Evolutionary conservation across 2,329 filamentous ascomycete genomes (phyloP).

Genomic region (Epichloe bromicola): DNA sequence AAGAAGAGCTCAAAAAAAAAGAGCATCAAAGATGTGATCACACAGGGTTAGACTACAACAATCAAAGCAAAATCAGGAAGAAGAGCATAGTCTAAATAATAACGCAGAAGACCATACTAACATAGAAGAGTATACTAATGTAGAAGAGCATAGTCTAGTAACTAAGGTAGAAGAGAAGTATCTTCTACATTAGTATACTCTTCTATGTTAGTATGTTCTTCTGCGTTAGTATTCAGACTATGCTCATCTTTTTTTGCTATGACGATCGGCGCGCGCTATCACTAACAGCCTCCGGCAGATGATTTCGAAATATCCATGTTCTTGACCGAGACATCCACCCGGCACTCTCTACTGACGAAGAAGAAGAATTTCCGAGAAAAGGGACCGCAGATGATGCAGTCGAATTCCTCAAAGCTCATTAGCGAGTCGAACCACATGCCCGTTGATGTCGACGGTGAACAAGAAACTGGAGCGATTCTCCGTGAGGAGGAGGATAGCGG

Average conservation of each 20-base stretch:
- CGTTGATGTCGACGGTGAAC: constrained; percentile 28
- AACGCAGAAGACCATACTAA: no score
- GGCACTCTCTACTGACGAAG: constrained; percentile 77
- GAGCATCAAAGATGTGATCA: constrained; percentile 75
- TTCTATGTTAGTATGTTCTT: no score
- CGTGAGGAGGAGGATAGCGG: constrained; percentile 44
- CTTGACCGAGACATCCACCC: constrained; percentile 70
- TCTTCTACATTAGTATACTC: no score
- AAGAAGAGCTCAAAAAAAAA: constrained; percentile 61
- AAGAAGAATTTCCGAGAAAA: constrained; percentile 63
- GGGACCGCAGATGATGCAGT: constrained; percentile 37
- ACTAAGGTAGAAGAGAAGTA: no score
- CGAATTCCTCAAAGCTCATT: constrained; percentile 51
- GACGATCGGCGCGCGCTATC: not conserved
- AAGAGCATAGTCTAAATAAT: no score
- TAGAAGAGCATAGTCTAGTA: no score
- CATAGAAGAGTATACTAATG: no score
- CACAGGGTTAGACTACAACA: constrained; percentile 44
- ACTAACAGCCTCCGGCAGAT: constrained; percentile 37
- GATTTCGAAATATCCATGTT: constrained; percentile 95
- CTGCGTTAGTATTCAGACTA: no score
- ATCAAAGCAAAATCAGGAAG: not conserved
- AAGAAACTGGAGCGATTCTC: constrained; percentile 13
- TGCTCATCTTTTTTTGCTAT: not conserved
- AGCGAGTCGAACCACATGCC: constrained; percentile 40